Evolutionary conservation across 2,329 filamentous ascomycete genomes (phyloP).

Genomic region (Coccinonectria pachysandricola): DNA sequence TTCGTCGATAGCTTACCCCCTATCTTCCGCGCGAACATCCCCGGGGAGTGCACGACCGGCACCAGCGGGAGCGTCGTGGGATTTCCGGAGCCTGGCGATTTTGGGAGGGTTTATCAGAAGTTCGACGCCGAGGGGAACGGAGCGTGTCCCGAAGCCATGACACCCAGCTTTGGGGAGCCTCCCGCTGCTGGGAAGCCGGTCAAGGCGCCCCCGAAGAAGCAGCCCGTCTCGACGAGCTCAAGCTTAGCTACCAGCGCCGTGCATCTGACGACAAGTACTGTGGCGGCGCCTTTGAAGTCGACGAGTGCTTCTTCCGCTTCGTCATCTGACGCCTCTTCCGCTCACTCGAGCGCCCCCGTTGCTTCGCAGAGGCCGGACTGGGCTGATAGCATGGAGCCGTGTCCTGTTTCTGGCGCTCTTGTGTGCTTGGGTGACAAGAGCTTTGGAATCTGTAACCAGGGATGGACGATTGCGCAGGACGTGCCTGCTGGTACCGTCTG

Average conservation of each 20-base stretch:
- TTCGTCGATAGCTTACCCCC: conserved; percentile 12
- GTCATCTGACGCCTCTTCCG: background rate
- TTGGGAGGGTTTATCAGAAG: conserved; percentile 12
- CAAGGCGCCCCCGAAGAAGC: too few species aligned
- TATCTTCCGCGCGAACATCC: conserved; percentile 16
- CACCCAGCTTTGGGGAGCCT: conserved; percentile 12
- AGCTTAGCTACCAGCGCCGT: background rate
- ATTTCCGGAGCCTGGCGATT: conserved; percentile 16
- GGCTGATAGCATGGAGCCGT: conserved; percentile 8
- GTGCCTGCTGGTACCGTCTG: conserved; percentile 14
- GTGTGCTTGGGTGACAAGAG: conserved; percentile 8
- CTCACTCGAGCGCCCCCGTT: conserved; percentile 1
- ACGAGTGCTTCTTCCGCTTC: conserved; percentile 1
- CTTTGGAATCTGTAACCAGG: conserved; percentile 17
- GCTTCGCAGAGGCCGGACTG: conserved; percentile 6
- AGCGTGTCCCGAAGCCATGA: conserved; percentile 8
- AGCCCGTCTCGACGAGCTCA: conserved; percentile 1
- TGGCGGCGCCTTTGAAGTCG: background rate
- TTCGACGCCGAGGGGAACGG: conserved; percentile 7
- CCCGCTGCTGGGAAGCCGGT: too few species aligned
- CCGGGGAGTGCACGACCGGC: conserved; percentile 14
- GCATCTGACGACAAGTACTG: too few species aligned
- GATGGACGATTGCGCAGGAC: conserved; percentile 11
- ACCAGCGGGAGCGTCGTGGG: conserved; percentile 11
- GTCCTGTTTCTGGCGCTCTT: conserved; percentile 6